Base-by-base conservation (phyloP, 2,329 filamentous ascomycete species). In the Colletotrichum gloeosporioides region DNA sequence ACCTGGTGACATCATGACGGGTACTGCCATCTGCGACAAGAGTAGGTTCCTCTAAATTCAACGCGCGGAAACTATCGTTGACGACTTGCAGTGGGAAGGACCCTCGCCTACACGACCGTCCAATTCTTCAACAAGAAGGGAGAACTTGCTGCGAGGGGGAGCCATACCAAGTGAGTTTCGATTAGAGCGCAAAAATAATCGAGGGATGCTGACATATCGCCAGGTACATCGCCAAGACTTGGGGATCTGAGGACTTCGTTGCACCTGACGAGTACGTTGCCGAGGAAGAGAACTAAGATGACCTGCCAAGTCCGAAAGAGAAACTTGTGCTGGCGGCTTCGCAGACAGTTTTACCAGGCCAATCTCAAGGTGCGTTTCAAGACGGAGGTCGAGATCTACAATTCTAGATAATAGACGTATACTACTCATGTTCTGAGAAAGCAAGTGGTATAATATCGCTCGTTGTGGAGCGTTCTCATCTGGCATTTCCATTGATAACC, bases 151-250 rank as follows among this genome's bases (percentile, higher is more conserved):
- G 92, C 92, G 1, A 85, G 92, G 63, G 92, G 92, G 59, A 93
- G 91, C 78, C 92, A 93, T 80, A 93, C 92, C 16, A 93, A 93
- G 92, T 93, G 80, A 81, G 88, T 78, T 39, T 25, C 61, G 18
- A 4, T 8, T 25, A 55, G 34, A 4, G 29, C 9, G 36, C 4
- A 6, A 15, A 3, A 44, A 12, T 6, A 10, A 9, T 64, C 8
- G 34, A 39, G 12, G 22, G 15, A 8, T 18, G 34, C 31, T 62
- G 49, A 63, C 59, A 16, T 75, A 3, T 8, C 7, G 15, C 2
- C 29, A 89, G 88, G 80, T 89, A 86, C 69, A 85, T 90, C 3
- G 80, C 82, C 2, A 84, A 84, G 12, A 86, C 86, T 0, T 81
- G 83, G 7, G 81, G 80, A 6, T 82, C 82, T 13, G 85, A 85